Evolutionary conservation across 495 filamentous ascomycete genomes (phyloP).

Genomic region (Tuber borchii): DNA sequence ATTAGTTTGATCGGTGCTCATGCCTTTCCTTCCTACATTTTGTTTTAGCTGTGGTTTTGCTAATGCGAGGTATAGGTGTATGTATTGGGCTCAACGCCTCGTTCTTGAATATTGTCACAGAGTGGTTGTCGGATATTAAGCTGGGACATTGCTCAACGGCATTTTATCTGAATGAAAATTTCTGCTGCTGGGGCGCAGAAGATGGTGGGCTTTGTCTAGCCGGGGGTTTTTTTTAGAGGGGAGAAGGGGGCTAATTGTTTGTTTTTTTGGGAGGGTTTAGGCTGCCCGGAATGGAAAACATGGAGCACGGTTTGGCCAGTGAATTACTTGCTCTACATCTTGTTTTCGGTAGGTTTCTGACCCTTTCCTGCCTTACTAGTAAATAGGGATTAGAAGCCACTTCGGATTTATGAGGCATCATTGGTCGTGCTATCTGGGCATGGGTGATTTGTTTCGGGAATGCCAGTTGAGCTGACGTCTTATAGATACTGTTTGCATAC

Average conservation of each 20-base stretch:
- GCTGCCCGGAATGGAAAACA: conserved; percentile 79
- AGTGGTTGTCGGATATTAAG: conserved; percentile 96
- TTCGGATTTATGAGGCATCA: neutral
- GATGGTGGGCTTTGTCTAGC: conserved; percentile 50
- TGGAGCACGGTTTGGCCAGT: conserved; percentile 74
- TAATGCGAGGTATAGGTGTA: conserved; percentile 48
- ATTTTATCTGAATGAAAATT: conserved; percentile 96
- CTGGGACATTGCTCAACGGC: conserved; percentile 86
- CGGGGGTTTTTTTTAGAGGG: neutral
- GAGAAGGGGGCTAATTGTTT: neutral
- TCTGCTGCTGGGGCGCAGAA: conserved; percentile 97
- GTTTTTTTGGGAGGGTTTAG: conserved; percentile 46
- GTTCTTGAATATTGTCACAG: conserved; percentile 89
- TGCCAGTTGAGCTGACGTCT: conserved; percentile 4
- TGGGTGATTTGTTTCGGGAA: neutral
- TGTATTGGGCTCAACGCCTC: conserved; percentile 91
- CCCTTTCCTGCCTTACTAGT: neutral
- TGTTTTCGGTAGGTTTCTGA: conserved; percentile 63
- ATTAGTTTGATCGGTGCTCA: conserved; percentile 71
- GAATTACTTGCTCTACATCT: conserved; percentile 84
- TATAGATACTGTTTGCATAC: conserved; percentile 69
- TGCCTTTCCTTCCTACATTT: neutral
- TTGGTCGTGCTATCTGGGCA: neutral
- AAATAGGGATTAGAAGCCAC: neutral
- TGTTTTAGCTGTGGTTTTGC: neutral